These are phyloP conservation scores for Solanum chacoense DNA, from an alignment of 305 asterid species.

Conservation along the genomic window DNA sequence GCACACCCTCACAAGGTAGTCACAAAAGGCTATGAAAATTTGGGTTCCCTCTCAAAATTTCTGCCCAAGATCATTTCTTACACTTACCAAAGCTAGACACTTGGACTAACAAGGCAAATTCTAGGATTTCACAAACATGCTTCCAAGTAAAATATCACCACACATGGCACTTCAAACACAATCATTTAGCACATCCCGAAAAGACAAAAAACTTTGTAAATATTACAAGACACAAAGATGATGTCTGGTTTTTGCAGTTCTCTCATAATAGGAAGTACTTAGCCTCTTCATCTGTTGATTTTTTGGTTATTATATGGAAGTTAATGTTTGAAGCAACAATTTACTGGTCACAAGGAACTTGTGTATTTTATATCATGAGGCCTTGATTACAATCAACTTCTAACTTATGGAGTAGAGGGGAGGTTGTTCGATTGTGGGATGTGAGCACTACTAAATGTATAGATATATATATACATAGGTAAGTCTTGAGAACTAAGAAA, in stretches of 20 bases:
- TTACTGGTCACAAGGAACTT: neutral
- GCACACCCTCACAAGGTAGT: neutral
- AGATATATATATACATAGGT: neutral
- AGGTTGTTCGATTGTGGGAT: neutral
- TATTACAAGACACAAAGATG: neutral
- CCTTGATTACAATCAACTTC: neutral
- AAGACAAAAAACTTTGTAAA: too few relatives aligned
- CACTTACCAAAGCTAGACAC: neutral
- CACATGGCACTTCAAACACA: neutral
- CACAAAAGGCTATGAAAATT: too few relatives aligned
- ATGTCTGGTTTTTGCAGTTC: neutral
- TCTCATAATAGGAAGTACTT: neutral
- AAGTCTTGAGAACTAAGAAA: neutral
- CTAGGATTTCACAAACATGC: neutral
- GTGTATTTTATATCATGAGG: neutral
- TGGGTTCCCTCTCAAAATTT: too few relatives aligned
- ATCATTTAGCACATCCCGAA: neutral
- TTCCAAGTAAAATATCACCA: neutral
- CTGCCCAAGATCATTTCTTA: neutral
- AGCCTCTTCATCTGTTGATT: neutral
- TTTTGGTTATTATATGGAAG: neutral
- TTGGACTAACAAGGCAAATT: neutral
- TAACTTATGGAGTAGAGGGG: neutral
- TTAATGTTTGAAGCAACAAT: neutral
- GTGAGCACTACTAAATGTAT: neutral